Conservation (phyloP, 2,329 filamentous ascomycete genomes). For the Fusarium humuli region DNA sequence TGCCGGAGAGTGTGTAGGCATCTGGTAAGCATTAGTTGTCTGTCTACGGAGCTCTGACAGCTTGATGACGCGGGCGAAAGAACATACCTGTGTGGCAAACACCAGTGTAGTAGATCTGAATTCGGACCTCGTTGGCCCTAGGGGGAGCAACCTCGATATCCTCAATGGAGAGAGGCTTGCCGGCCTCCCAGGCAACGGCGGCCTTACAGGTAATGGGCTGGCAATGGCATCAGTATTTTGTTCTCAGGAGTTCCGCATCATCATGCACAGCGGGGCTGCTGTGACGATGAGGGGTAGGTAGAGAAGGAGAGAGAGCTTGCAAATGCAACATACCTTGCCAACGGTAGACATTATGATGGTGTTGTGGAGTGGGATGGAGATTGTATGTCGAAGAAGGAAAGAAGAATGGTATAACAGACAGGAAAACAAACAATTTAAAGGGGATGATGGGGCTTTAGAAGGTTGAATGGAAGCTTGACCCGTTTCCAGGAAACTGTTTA, state of each 20-base stretch:
- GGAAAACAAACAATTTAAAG: slow-evolving; percentile 22
- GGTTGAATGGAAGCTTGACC: slow-evolving; percentile 9
- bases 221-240: slow-evolving; percentile 35
- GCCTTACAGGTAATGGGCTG: slow-evolving; percentile 97
- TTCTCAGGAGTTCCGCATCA: slow-evolving; percentile 17
- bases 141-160: slow-evolving; percentile 93
- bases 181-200: slow-evolving; percentile 96
- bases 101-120: slow-evolving; percentile 96
- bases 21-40: slow-evolving; percentile 61
- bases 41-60: not conserved
- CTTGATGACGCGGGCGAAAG: slow-evolving; percentile 14
- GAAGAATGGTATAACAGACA: slow-evolving; percentile 25
- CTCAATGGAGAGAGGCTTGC: slow-evolving; percentile 88
- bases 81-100: slow-evolving; percentile 93
- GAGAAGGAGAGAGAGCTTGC: slow-evolving; percentile 2
- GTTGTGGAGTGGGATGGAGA: slow-evolving; percentile 18
- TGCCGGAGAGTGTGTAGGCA: slow-evolving; percentile 94
- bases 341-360: slow-evolving; percentile 60
- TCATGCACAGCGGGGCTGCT: slow-evolving; percentile 40
- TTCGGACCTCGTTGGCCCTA: slow-evolving; percentile 92
- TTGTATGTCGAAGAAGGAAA: slow-evolving; percentile 28
- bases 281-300: slow-evolving; percentile 32
- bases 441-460: slow-evolving; percentile 29
- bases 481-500: slow-evolving; percentile 36
- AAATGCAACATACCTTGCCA: slow-evolving; percentile 60